Evolutionary conservation across 148 eudicot species (phyloP).

Genomic region (Polygonum maritimum): DNA sequence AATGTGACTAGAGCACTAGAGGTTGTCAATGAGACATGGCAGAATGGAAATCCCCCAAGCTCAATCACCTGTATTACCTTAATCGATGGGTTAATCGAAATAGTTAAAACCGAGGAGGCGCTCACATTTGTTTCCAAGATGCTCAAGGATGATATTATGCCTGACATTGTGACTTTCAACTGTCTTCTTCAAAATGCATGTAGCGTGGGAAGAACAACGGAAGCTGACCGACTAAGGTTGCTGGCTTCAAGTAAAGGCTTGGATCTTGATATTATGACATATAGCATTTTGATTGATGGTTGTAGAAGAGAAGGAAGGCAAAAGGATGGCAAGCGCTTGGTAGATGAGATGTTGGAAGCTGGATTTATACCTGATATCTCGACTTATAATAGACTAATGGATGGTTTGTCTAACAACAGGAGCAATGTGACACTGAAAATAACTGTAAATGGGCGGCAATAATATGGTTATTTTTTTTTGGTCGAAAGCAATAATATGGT

Average conservation of each 20-base stretch:
- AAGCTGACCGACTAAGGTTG: slow-evolving; percentile 64
- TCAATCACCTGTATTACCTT: slow-evolving; percentile 66
- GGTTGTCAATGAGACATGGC: slow-evolving; percentile 62
- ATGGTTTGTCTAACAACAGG: slow-evolving; percentile 29
- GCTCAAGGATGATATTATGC: slow-evolving; percentile 47
- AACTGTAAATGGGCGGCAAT: not conserved
- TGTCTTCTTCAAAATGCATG: slow-evolving; percentile 71
- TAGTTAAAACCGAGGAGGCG: slow-evolving; percentile 35
- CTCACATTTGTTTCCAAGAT: slow-evolving; percentile 42
- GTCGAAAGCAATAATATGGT: not conserved
- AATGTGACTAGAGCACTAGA: slow-evolving; percentile 47
- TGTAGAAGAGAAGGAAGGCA: slow-evolving; percentile 55
- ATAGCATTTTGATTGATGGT: slow-evolving; percentile 62
- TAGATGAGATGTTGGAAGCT: slow-evolving; percentile 86
- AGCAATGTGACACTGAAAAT: not conserved
- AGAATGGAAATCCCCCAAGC: slow-evolving; percentile 52
- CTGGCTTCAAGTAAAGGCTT: slow-evolving; percentile 76
- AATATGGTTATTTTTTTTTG: too few relatives aligned
- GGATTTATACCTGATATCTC: slow-evolving; percentile 70
- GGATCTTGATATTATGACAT: slow-evolving; percentile 49
- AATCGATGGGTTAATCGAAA: slow-evolving; percentile 61
- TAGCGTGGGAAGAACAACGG: slow-evolving; percentile 35
- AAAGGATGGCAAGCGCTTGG: slow-evolving; percentile 58
- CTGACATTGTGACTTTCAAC: slow-evolving; percentile 76
- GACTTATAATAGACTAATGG: slow-evolving; percentile 59